Conservation (phyloP, 192 early-diverging fungal genomes). For the Rhizophagus prolifer region DNA sequence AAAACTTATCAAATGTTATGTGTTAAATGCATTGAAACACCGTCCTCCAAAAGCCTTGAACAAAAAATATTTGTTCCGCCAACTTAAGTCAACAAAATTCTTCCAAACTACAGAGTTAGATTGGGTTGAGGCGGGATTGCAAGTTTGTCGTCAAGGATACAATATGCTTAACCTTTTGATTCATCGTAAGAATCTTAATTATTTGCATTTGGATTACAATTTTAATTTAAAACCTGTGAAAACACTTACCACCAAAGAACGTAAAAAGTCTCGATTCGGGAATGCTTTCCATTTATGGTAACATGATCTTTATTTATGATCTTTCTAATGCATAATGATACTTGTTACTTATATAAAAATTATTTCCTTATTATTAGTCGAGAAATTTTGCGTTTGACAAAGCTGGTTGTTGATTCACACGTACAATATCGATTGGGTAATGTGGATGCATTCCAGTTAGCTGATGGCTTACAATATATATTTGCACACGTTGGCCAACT, state of each 20-base stretch:
- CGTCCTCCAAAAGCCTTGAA: conserved; percentile 84
- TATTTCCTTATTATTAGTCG: conserved; percentile 57
- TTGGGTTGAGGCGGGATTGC: conserved; percentile 99
- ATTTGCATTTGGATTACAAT: conserved; percentile 98
- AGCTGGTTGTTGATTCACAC: conserved; percentile 95
- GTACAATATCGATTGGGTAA: conserved; percentile 98
- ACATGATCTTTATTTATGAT: neutral
- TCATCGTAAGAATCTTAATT: conserved; percentile 97
- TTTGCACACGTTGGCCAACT: conserved; percentile 99
- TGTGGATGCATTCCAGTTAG: conserved; percentile 98
- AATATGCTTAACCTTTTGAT: conserved; percentile 99
- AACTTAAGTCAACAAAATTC: conserved; percentile 96
- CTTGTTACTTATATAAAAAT: no score
- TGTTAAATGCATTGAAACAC: conserved; percentile 87
- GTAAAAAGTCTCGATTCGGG: conserved; percentile 98
- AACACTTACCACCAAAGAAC: conserved; percentile 98
- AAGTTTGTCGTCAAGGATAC: conserved; percentile 97
- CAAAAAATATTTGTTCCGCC: conserved; percentile 94
- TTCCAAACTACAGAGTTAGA: conserved; percentile 98
- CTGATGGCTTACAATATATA: conserved; percentile 97
- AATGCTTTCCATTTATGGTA: conserved; percentile 91
- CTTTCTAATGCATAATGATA: neutral
- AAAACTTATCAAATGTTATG: conserved; percentile 95
- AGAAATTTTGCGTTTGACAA: conserved; percentile 95
- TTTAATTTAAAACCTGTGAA: conserved; percentile 99